These are phyloP conservation scores for Ogataea kodamae DNA, from an alignment of 805 yeast genomes.

Conservation along the genomic window DNA sequence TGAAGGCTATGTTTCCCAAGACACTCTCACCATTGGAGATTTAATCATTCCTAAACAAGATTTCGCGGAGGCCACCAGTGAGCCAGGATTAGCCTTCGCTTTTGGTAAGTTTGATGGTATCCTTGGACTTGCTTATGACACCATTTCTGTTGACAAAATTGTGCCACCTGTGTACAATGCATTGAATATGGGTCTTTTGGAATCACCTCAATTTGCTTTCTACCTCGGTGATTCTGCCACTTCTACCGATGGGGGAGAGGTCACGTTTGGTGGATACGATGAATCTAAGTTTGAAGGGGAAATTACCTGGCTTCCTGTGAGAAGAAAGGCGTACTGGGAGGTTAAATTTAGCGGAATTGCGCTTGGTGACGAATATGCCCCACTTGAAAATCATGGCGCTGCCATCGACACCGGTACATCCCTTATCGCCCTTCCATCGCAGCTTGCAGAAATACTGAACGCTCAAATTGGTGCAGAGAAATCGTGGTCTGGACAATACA, in stretches of 20 bases:
- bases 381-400: constrained; percentile 81
- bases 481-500: constrained; percentile 97
- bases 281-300: constrained; percentile 73
- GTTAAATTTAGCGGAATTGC: constrained; percentile 88
- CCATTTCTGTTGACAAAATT: constrained; percentile 82
- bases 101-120: constrained; percentile 99
- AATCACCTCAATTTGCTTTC: constrained; percentile 83
- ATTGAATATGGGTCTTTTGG: constrained; percentile 73
- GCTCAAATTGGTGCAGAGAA: constrained; percentile 96
- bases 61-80: constrained; percentile 95
- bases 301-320: constrained; percentile 92
- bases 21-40: constrained; percentile 76
- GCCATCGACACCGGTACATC: constrained; percentile 99
- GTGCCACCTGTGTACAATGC: constrained; percentile 96
- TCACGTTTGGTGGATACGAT: constrained; percentile 94
- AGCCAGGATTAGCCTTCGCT: constrained; percentile 97
- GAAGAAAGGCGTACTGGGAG: constrained; percentile 99
- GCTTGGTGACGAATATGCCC: constrained; percentile 88
- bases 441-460: constrained; percentile 91
- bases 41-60: constrained; percentile 83
- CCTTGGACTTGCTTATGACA: constrained; percentile 88
- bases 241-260: constrained; percentile 77
- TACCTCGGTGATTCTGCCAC: constrained; percentile 77
- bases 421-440: constrained; percentile 89
- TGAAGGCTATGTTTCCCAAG: constrained; percentile 90